Evolutionary conservation across 371 early-diverging fungal genomes (phyloP), one percentile per base, ranked within the genome.

Genomic region (Apophysomyces elegans): DNA sequence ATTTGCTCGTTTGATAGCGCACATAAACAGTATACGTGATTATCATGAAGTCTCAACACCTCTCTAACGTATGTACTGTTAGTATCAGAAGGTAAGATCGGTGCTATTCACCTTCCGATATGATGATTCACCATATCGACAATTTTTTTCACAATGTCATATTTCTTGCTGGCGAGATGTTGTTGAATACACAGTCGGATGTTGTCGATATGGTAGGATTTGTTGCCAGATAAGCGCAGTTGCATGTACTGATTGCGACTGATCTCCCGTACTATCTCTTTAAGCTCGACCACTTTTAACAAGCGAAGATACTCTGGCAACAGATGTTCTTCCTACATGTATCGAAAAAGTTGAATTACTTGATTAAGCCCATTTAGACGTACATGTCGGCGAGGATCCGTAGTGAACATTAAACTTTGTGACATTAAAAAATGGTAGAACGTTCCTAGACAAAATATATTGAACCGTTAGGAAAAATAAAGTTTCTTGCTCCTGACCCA

Each of bases 211-310:
- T 50, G 54, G 54, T 50, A 16, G 9, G n/a, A 18, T 21, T 50
- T 50, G 54, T 50, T 50, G 54, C 54, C 54, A 9, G 54, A n/a
- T 7, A 50, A 26, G 9, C 54, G 54, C 8, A 50, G 11, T 21
- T n/a, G 8, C 54, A 50, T 50, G 32, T 18, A 50, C n/a, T 50
- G n/a, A 2, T 21, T 16, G 4, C 21, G 54, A 11, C 21, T 50
- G 9, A 50, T 50, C 21, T 50, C 54, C 21, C 54, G 54, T 50
- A 50, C 54, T 16, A 50, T 50, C 54, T 50, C 54, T 21, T 50
- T 50, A 7, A 50, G 11, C 1, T 16, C 9, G 54, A 50, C 54
- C 16, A 50, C 21, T 21, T 50, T 50, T 21, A 50, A 26, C 11
- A 26, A 50, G 21, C 21, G 54, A 18, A 26, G n/a, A 6, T 8